Percentiles rank a stretch among this genome's conserved stretches.
These are phyloP conservation scores for Sicyos baderoa DNA, from an alignment of 306 rosid genomes.

Conservation along the genomic window DNA sequence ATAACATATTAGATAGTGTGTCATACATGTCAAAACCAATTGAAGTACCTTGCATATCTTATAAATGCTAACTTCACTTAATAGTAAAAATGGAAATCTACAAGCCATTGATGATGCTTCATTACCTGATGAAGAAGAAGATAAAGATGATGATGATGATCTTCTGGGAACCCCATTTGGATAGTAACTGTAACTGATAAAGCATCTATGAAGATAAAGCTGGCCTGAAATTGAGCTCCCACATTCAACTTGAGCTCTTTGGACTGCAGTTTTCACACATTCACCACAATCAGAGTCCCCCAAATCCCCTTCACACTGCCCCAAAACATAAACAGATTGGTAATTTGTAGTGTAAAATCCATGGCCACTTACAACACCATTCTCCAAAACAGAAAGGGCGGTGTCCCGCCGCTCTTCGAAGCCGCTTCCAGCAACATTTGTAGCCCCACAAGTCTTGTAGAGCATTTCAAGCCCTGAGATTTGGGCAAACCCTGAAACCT, in stretches of 20 bases:
- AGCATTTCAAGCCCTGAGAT: constrained; percentile 80
- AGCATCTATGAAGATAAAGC: constrained; percentile 75
- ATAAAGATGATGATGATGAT: constrained; percentile 38
- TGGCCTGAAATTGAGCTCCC: constrained; percentile 80
- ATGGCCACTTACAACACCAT: constrained; percentile 68
- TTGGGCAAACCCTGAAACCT: constrained; percentile 65
- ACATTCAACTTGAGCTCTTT: constrained; percentile 82
- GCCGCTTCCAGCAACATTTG: constrained; percentile 62
- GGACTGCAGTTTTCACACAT: constrained; percentile 68
- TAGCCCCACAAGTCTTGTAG: constrained; percentile 60
- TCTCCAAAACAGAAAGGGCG: constrained; percentile 61
- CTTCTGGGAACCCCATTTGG: constrained; percentile 84
- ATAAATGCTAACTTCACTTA: too few relatives aligned
- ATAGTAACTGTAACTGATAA: constrained; percentile 66
- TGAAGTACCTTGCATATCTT: too few relatives aligned
- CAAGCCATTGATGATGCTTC: background rate
- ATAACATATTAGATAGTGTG: too few relatives aligned
- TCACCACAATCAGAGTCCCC: constrained; percentile 85
- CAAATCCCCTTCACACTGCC: constrained; percentile 84
- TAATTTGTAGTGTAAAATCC: constrained; percentile 78
- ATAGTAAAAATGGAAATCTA: background rate
- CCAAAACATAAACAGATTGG: constrained; percentile 65
- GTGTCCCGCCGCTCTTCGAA: constrained; percentile 75
- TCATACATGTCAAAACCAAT: too few relatives aligned
- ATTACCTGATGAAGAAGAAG: constrained; percentile 59